These are phyloP conservation scores for Lumnitzera littorea DNA, from an alignment of 345 rosid species.

Conservation along the genomic window DNA sequence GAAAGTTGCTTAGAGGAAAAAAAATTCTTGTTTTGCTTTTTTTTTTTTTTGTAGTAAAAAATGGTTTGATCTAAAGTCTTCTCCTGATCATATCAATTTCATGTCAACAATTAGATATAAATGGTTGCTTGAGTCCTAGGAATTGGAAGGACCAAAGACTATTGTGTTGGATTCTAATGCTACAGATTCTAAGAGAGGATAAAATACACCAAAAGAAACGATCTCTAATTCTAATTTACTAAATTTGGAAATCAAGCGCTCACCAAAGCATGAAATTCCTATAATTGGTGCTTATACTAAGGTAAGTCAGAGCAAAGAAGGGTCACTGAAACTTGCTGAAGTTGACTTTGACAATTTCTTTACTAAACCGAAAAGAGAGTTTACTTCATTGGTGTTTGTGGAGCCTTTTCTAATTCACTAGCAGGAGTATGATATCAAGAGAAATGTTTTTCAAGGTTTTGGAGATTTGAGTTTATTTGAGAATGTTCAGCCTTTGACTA, in stretches of 20 bases:
- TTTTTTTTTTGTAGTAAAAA: conserved; percentile 64
- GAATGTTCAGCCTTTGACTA: conserved; percentile 30
- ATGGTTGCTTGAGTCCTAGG: conserved; percentile 59
- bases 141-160: conserved; percentile 70
- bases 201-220: conserved; percentile 19
- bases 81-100: conserved; percentile 63
- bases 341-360: conserved; percentile 38
- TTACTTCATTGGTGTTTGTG: conserved; percentile 16
- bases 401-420: conserved; percentile 13
- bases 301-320: conserved; percentile 11
- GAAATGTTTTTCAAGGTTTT: conserved; percentile 21
- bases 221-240: conserved; percentile 48
- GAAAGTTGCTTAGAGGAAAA: conserved; percentile 50
- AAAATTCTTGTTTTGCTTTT: conserved; percentile 22
- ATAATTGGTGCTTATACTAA: conserved; percentile 13
- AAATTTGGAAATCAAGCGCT: conserved; percentile 63
- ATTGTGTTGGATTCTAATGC: conserved; percentile 34
- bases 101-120: conserved; percentile 46
- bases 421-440: conserved; percentile 19
- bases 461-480: conserved; percentile 28
- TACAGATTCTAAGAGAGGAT: conserved; percentile 31
- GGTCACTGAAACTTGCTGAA: conserved; percentile 40
- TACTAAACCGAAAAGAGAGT: conserved; percentile 25
- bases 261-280: conserved; percentile 29
- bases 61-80: conserved; percentile 23